A percentile compares a stretch with the other conserved stretches of the same genome.
phyloP scores from a whole-genome alignment of 768 basidiomycete species.

The Trametes punicea region DNA sequence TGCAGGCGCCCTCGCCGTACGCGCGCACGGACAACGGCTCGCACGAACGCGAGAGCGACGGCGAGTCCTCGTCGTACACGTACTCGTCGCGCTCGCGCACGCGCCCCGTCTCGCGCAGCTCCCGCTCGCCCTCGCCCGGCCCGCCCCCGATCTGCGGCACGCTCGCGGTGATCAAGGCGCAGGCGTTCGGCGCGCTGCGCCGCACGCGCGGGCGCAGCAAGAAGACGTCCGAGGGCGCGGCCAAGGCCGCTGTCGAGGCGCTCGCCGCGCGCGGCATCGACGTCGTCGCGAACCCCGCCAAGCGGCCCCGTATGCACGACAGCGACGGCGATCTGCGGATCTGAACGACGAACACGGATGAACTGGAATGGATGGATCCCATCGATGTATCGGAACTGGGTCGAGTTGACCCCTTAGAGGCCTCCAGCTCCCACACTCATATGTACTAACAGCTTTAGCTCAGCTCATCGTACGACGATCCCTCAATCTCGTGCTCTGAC shows the following conservation, averaged over 20 bases:
- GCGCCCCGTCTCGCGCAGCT: slow-evolving; percentile 37
- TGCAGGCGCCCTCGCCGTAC: slow-evolving; percentile 36
- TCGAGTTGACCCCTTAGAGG: slow-evolving; percentile 5
- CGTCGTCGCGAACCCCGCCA: slow-evolving; percentile 32
- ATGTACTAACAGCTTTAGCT: slow-evolving; percentile 17
- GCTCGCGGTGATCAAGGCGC: slow-evolving; percentile 87
- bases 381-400: background rate
- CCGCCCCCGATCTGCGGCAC: slow-evolving; percentile 65
- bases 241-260: slow-evolving; percentile 76
- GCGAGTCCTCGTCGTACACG: slow-evolving; percentile 43
- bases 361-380: background rate
- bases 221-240: slow-evolving; percentile 68
- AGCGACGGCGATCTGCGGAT: slow-evolving; percentile 43
- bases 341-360: slow-evolving; percentile 5
- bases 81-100: slow-evolving; percentile 35
- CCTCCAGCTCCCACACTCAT: slow-evolving; percentile 13
- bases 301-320: slow-evolving; percentile 50
- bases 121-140: slow-evolving; percentile 46
- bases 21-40: slow-evolving; percentile 48
- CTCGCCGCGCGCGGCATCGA: slow-evolving; percentile 76
- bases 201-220: slow-evolving; percentile 73
- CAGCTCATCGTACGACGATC: background rate
- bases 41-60: slow-evolving; percentile 40
- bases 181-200: slow-evolving; percentile 82
- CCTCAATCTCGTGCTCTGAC: background rate